Evolutionary conservation across 352 stramenopile genomes (phyloP), one percentile per base, ranked within the genome.

Genomic region (Phytophthora hybrid): DNA sequence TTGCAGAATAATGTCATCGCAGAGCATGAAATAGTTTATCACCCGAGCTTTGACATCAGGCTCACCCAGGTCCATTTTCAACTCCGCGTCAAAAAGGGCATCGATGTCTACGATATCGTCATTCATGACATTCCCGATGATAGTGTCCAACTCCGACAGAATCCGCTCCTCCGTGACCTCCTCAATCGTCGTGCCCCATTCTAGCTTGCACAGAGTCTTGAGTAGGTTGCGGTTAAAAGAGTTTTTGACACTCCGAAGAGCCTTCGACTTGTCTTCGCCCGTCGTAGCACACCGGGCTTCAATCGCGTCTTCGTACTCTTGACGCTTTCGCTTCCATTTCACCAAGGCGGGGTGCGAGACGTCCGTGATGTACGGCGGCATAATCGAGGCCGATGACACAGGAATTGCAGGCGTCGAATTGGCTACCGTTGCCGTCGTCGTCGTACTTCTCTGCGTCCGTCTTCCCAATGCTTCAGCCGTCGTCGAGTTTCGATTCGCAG

Each of bases 221-320:
- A 77, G 47, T 1, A 77, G 23, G 0, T 73, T 6, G 6, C 67
- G 9, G 29, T 82, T 69, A 14, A 77, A 68, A 0, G 63, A 64
- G 26, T 63, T 74, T 29, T 75, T 79, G 0, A 74, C 52, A 3
- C 59, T 72, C 3, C 71, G 21, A 0, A 73, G 21, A 2, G 65
- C 56, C 10, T 81, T 73, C 0, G 0, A 6, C 23, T 66, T 66
- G 4, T 78, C 21, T 21, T 78, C 59, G 9, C 59, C 52, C 29
- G 64, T 76, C 0, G 32, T 19, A 1, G 51, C 51, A 59, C 64
- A 69, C 9, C 70, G 46, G 1, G 66, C 55, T 16, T 76, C 46
- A 31, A 80, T 52, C 7, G 59, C 53, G 4, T 71, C 71, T 31
- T 79, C 66, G 23, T 77, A 79, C 59, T 71, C 59, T 6, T 21